Conservation (phyloP, 176 grass and related monocot genomes). For the Aegilops sharonensis region DNA sequence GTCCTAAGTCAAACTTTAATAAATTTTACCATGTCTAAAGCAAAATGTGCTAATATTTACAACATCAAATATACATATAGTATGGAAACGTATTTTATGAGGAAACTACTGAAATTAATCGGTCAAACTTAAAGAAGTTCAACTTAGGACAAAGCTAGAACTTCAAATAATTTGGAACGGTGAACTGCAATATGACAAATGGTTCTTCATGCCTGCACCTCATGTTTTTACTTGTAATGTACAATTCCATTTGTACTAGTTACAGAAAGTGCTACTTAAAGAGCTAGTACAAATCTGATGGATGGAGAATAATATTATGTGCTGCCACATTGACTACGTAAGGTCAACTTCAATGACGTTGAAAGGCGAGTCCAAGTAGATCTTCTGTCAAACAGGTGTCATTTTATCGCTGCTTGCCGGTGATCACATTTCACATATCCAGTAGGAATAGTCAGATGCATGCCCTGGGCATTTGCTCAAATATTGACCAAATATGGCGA, state of each 20-base stretch:
- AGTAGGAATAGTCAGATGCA: neutral
- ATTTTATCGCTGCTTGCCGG: neutral
- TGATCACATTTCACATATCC: neutral
- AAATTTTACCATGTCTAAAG: neutral
- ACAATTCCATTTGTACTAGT: constrained; percentile 4
- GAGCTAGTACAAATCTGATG: neutral
- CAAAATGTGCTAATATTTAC: no score
- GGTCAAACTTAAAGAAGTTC: no score
- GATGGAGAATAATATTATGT: constrained; percentile 4
- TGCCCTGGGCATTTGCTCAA: constrained; percentile 12
- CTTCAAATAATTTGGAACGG: neutral
- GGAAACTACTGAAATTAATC: no score
- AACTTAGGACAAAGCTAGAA: no score
- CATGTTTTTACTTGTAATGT: neutral
- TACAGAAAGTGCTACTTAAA: neutral
- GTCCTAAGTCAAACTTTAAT: neutral
- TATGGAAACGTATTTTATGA: no score
- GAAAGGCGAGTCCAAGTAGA: constrained; percentile 4
- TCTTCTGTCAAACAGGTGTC: neutral
- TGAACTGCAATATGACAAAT: neutral
- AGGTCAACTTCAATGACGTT: neutral
- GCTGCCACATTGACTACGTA: constrained; percentile 10
- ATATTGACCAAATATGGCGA: neutral
- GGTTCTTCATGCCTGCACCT: neutral
- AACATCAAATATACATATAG: no score